Base-by-base conservation (phyloP, 345 rosid genomes). In the Pseudoturritis turrita region DNA sequence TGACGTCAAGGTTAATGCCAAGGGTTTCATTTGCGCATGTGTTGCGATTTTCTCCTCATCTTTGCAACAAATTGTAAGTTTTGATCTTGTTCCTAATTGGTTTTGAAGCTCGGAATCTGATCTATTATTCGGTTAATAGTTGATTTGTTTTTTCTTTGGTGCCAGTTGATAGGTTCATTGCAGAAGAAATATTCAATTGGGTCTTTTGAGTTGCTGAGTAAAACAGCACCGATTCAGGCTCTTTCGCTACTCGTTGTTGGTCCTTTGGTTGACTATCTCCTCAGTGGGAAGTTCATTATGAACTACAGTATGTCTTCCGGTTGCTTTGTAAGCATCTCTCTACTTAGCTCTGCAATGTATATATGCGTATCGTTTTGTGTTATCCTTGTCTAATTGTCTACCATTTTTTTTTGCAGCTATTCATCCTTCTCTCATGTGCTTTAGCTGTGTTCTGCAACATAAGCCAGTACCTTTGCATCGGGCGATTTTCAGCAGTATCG, bases 381-480 rank as follows among this genome's bases (percentile, higher is more conserved):
- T 25, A 43, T 7, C 36, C 0, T 74, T 12, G 41, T 61, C 69
- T 75, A 33, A 75, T 13, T 13, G 2, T 44, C 51, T 40, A 23
- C 14, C 26, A 1, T 53, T 18, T 59, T 53, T 18, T 59, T 25
- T 82, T 33, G 89, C 92, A 94, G 98, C 23, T 86, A 18, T 94
- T 94, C 77, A 85, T 94, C 49, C 53, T 89, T 61, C 84, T 94
- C 25, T 94, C 98, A 0, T 94, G 97, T 71, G 76, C 77, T 12
- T 82, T 94, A 33, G 98, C 97, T 3, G 98, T 94, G 39, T 94
- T 94, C 89, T 94, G 98, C 86, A 93, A 93, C 58, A 79, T 93
- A 72, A 93, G 97, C 74, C 98, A 90, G 79, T 90, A 93, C 83
- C 96, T 93, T 43, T 93, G 98, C 84, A 93, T 94, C 4, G 98